phyloP scores from a whole-genome alignment of 495 filamentous ascomycete genomes.

The Letharia lupina region DNA sequence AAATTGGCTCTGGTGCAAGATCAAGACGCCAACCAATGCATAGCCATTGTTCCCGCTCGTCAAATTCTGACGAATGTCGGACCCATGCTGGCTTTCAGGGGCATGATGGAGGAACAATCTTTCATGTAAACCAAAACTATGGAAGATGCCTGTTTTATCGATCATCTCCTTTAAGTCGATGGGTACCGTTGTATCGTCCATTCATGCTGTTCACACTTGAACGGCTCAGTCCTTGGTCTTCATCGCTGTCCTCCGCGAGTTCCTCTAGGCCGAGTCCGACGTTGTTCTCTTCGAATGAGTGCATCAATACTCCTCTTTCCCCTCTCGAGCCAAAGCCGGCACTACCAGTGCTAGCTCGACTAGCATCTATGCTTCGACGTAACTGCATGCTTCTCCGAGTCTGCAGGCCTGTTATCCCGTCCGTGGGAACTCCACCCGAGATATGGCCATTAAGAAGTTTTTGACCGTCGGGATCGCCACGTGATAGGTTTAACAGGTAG shows the following conservation, averaged over 20 bases:
- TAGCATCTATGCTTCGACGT: slow-evolving; percentile 55
- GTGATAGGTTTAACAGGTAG: slow-evolving; percentile 91
- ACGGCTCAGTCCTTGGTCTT: slow-evolving; percentile 27
- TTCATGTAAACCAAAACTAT: background rate
- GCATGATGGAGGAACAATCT: background rate
- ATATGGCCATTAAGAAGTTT: slow-evolving; percentile 54
- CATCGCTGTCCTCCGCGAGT: slow-evolving; percentile 63
- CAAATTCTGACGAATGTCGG: background rate
- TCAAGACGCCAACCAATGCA: slow-evolving; percentile 11
- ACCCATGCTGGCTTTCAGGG: background rate
- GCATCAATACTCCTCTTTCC: slow-evolving; percentile 75
- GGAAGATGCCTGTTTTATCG: slow-evolving; percentile 28
- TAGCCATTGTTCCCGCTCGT: background rate
- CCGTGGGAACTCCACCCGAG: slow-evolving; percentile 69
- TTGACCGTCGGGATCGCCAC: slow-evolving; percentile 77
- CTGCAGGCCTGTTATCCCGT: slow-evolving; percentile 78
- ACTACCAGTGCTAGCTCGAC: slow-evolving; percentile 49
- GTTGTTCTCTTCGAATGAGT: slow-evolving; percentile 70
- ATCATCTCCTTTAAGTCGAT: slow-evolving; percentile 36
- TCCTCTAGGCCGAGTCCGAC: slow-evolving; percentile 58
- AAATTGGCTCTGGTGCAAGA: background rate
- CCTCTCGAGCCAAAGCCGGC: slow-evolving; percentile 42
- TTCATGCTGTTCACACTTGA: slow-evolving; percentile 12
- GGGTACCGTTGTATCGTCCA: slow-evolving; percentile 24
- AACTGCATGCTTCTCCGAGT: slow-evolving; percentile 91